These are phyloP conservation scores for Jacaranda mimosifolia DNA, from an alignment of 257 asterid genomes.

Conservation along the genomic window DNA sequence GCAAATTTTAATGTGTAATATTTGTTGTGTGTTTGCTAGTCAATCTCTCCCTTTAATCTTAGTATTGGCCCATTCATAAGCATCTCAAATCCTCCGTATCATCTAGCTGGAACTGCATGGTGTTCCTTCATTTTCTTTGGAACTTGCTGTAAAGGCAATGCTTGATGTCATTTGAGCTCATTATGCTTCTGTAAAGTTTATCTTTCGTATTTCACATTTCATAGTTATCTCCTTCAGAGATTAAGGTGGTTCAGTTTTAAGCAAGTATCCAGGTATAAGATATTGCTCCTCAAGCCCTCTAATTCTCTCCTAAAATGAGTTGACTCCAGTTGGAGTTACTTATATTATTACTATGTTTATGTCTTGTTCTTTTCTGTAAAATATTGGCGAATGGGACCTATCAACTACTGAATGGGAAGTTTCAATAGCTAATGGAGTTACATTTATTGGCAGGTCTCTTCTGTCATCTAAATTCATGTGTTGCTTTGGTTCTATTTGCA, in stretches of 20 bases:
- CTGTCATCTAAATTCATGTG: conserved; percentile 37
- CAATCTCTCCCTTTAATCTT: conserved; percentile 23
- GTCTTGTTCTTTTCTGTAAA: conserved; percentile 9
- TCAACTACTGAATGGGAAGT: conserved; percentile 28
- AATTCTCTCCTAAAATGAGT: conserved; percentile 3
- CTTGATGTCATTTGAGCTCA: conserved; percentile 15
- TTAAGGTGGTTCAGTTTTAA: conserved; percentile 10
- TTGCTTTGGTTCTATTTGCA: conserved; percentile 55
- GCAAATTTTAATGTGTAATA: background rate
- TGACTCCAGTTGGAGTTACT: conserved; percentile 23
- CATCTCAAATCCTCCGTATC: conserved; percentile 8
- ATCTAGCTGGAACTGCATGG: conserved; percentile 27
- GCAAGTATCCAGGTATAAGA: conserved; percentile 19
- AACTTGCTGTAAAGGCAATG: conserved; percentile 1
- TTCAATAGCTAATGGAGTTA: conserved; percentile 28
- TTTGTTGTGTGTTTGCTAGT: conserved; percentile 24
- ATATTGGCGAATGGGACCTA: conserved; percentile 16
- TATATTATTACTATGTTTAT: conserved; percentile 15
- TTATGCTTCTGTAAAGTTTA: conserved; percentile 15
- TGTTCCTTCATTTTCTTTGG: conserved; percentile 10
- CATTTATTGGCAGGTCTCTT: conserved; percentile 30
- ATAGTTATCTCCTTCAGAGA: conserved; percentile 18
- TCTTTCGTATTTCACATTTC: conserved; percentile 26
- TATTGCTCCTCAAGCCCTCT: conserved; percentile 21
- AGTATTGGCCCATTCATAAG: background rate